Base-by-base conservation (phyloP, 257 asterid species). In the Agastache rugosa region DNA sequence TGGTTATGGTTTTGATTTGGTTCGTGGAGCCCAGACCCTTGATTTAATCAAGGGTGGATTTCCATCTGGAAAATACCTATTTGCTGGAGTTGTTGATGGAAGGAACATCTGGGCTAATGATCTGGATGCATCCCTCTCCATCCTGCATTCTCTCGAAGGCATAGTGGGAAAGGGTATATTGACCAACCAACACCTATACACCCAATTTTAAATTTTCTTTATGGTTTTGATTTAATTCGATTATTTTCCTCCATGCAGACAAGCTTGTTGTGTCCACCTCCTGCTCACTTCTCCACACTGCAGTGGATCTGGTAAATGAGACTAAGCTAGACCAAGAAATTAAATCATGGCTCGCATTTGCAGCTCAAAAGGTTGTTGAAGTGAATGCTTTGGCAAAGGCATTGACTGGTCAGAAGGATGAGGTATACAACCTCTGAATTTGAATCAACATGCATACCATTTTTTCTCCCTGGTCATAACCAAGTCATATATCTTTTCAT, bases 101-200 rank as follows among this genome's bases (percentile, higher is more conserved):
- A 94, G 99, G 86, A 94, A 94, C 85, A 89, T 94, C 71, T 94
- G 99, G 99, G 99, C 99, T 67, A 94, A 94, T 82, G 96, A 94
- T 80, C 90, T 92, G 63, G 67, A 80, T 69, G 83, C 89, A 82
- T 92, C 99, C 74, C 88, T 90, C 66, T 67, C 65, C 58, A 82
- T 80, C 79, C 84, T 94, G 72, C 56, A 87, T 56, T 67, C 92
- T 69, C 96, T 94, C 63, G 99, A 90, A 81, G 82, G 89, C 81
- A 73, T 89, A 54, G 99, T 94, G 2, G 98, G 98, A 79, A 92
- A 94, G 84, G 97, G 98, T 92, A 81, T 27, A 42, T 79, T 16
- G 67, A 10, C 61, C 7, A 34, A 10, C 61, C 7, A 34, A 71
- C 56, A 19, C 75, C 37, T 69, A 14, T 58, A 67, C 51, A 4